Evolutionary conservation across 1,284 basidiomycete genomes (phyloP).

Genomic region (Apiotrichum brassicae): DNA sequence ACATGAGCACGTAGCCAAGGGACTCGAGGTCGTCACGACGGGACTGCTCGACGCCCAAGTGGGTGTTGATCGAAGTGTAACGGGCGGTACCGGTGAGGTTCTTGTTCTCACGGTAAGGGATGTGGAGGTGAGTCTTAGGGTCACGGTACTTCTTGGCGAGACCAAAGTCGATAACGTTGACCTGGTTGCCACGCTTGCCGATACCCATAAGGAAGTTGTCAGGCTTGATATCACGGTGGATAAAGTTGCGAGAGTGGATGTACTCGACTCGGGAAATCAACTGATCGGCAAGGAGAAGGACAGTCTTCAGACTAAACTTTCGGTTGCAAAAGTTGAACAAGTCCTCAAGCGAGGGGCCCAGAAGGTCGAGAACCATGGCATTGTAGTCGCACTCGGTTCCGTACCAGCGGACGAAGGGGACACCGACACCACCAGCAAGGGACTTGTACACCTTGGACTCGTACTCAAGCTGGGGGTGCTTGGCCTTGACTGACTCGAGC

Average conservation of each 20-base stretch:
- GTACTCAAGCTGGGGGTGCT: conserved; percentile 99
- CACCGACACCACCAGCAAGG: conserved; percentile 93
- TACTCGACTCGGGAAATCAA: conserved; percentile 98
- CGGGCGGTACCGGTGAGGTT: conserved; percentile 97
- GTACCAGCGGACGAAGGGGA: conserved; percentile 97
- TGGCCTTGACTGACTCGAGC: conserved; percentile 98
- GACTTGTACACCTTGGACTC: conserved; percentile 97
- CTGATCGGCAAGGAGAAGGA: conserved; percentile 93
- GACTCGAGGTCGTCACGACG: conserved; percentile 94
- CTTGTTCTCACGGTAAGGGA: conserved; percentile 99
- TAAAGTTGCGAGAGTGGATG: conserved; percentile 99
- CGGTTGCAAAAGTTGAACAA: conserved; percentile 99
- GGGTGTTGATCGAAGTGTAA: conserved; percentile 99
- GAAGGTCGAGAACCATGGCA: conserved; percentile 96
- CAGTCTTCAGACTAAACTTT: conserved; percentile 96
- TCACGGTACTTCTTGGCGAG: conserved; percentile 99
- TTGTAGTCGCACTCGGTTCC: conserved; percentile 99
- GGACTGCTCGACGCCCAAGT: conserved; percentile 93
- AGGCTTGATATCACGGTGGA: conserved; percentile 99
- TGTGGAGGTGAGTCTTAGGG: conserved; percentile 98
- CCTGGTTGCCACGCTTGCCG: conserved; percentile 98
- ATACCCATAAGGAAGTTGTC: conserved; percentile 99
- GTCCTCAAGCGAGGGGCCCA: conserved; percentile 95
- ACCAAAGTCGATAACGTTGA: conserved; percentile 99
- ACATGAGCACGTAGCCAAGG: conserved; percentile 92